Conservation (phyloP, 768 basidiomycete species). For the Cyclocybe aegerita region DNA sequence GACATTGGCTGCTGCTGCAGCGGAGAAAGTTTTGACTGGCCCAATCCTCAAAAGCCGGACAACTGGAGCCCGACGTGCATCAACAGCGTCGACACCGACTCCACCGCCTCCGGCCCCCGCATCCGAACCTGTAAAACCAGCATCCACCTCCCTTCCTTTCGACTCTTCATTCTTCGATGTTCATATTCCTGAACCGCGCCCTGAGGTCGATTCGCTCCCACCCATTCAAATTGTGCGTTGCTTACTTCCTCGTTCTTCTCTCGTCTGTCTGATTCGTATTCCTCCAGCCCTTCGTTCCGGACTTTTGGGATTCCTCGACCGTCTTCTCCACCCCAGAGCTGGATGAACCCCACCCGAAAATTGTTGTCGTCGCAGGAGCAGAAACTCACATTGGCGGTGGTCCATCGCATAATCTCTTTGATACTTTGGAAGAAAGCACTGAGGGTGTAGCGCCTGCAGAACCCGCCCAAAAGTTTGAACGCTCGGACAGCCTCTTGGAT, state of each 20-base stretch:
- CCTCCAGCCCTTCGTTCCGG: conserved; percentile 44
- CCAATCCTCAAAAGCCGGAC: conserved; percentile 9
- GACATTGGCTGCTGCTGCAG: too few relatives aligned
- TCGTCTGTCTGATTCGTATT: conserved; percentile 20
- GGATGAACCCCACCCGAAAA: conserved; percentile 35
- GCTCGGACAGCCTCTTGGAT: conserved; percentile 36
- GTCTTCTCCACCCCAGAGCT: conserved; percentile 8
- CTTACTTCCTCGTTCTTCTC: conserved; percentile 6
- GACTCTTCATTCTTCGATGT: conserved; percentile 41
- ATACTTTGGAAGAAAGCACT: not conserved
- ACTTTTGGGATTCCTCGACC: conserved; percentile 41
- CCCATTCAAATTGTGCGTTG: conserved; percentile 61
- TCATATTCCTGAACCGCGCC: conserved; percentile 52
- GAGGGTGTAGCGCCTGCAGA: conserved; percentile 1
- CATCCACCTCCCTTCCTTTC: conserved; percentile 30
- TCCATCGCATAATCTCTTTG: conserved; percentile 33
- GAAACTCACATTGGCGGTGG: conserved; percentile 36
- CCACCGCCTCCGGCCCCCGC: conserved; percentile 8
- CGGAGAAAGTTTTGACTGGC: conserved; percentile 11
- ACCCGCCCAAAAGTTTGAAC: conserved; percentile 5
- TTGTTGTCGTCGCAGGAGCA: conserved; percentile 43
- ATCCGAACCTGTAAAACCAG: too few relatives aligned
- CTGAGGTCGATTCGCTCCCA: conserved; percentile 37
- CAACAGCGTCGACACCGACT: not conserved
- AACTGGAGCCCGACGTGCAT: conserved; percentile 7